phyloP scores from a whole-genome alignment of 2,329 filamentous ascomycete species.

The Fusarium heterosporum region DNA sequence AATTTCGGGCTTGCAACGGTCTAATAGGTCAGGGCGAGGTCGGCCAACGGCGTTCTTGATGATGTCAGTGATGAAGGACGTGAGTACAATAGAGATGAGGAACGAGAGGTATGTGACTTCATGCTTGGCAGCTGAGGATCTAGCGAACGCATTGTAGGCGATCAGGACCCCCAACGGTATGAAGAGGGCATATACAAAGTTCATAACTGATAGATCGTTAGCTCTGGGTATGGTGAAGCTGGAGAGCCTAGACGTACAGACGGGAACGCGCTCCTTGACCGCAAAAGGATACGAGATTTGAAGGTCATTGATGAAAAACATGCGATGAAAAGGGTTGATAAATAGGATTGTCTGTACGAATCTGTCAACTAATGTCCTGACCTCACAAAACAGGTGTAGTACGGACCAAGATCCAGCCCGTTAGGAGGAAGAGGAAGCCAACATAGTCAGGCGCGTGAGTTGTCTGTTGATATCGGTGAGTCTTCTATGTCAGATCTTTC shows the following conservation, averaged over 20 bases:
- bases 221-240: neutral
- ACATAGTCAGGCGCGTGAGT: constrained; percentile 92
- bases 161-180: constrained; percentile 76
- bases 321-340: constrained; percentile 89
- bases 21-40: constrained; percentile 71
- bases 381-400: constrained; percentile 3
- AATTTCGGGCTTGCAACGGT: constrained; percentile 79
- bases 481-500: neutral
- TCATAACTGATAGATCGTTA: constrained; percentile 65
- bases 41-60: constrained; percentile 90
- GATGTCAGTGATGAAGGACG: constrained; percentile 86
- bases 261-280: constrained; percentile 82
- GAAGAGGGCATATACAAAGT: constrained; percentile 81
- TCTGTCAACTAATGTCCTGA: neutral
- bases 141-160: constrained; percentile 70
- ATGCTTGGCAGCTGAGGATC: constrained; percentile 78
- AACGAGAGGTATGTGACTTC: constrained; percentile 89
- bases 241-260: constrained; percentile 65
- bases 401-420: constrained; percentile 72
- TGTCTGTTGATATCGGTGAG: constrained; percentile 59
- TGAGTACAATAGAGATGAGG: constrained; percentile 79
- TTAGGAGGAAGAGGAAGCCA: constrained; percentile 77
- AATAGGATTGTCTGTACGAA: constrained; percentile 49
- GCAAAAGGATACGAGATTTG: constrained; percentile 90
- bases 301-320: constrained; percentile 90